Percentiles rank a stretch among this genome's conserved stretches.
Conservation (phyloP, 352 stramenopile genomes). For the Globisporangium perplexum region DNA sequence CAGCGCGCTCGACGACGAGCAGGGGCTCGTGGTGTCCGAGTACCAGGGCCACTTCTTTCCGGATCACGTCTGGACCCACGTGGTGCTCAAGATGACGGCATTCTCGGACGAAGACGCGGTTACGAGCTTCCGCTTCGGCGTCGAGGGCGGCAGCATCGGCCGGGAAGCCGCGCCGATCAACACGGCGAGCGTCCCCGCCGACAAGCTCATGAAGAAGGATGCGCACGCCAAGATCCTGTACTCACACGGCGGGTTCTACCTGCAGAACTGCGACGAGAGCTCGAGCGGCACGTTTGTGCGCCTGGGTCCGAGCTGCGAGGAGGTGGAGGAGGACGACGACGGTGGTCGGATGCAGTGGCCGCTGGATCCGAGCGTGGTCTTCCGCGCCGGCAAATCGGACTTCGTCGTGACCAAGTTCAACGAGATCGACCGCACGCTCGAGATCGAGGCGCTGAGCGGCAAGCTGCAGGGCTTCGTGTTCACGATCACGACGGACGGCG, state of each 20-base stretch:
- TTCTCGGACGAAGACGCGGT: slow-evolving; percentile 69
- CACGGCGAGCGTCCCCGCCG: slow-evolving; percentile 60
- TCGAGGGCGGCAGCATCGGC: slow-evolving; percentile 46
- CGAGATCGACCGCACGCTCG: slow-evolving; percentile 42
- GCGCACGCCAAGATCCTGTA: slow-evolving; percentile 61
- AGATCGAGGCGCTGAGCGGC: slow-evolving; percentile 50
- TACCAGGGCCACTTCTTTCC: slow-evolving; percentile 20
- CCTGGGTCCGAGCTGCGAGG: slow-evolving; percentile 29
- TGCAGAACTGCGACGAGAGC: slow-evolving; percentile 37
- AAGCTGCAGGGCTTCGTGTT: slow-evolving; percentile 69
- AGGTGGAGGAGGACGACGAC: slow-evolving; percentile 26
- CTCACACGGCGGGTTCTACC: slow-evolving; percentile 54
- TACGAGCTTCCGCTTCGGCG: slow-evolving; percentile 70
- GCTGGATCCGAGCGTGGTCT: slow-evolving; percentile 46
- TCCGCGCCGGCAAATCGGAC: slow-evolving; percentile 79
- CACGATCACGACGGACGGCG: slow-evolving; percentile 83
- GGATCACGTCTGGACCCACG: slow-evolving; percentile 51
- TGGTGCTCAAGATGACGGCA: slow-evolving; percentile 83
- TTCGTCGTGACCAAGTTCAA: slow-evolving; percentile 62
- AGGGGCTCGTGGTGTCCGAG: slow-evolving; percentile 11
- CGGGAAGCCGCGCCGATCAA: slow-evolving; percentile 31
- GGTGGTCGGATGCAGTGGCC: slow-evolving; percentile 80
- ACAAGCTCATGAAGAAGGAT: slow-evolving; percentile 46
- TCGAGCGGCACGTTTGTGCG: slow-evolving; percentile 68
- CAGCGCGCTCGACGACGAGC: slow-evolving; percentile 5